Percentiles rank a stretch among this genome's conserved stretches.
These are phyloP conservation scores for Rhodomyrtus psidioides DNA, from an alignment of 441 rosid genomes.

Conservation along the genomic window DNA sequence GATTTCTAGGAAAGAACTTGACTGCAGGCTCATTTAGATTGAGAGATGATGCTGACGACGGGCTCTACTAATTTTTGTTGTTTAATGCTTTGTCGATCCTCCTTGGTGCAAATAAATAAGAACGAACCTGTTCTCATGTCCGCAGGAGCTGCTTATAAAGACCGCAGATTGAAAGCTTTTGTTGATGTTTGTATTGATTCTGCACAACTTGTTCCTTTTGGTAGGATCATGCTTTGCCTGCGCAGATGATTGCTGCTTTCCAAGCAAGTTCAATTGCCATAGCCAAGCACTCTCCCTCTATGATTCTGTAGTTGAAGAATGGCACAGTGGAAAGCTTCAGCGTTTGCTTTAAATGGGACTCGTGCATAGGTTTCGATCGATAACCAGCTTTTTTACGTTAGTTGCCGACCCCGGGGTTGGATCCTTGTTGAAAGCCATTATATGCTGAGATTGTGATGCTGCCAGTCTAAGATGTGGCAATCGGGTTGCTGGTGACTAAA, in stretches of 20 bases:
- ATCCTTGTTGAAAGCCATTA: not conserved
- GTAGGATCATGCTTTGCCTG: not conserved
- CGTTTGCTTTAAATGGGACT: not conserved
- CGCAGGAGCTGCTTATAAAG: not conserved
- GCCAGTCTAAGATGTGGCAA: not conserved
- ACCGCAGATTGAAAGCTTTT: not conserved
- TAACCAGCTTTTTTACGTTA: not conserved
- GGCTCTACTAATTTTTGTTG: not conserved
- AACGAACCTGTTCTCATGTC: not conserved
- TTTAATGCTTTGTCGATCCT: not conserved
- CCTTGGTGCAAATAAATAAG: not conserved
- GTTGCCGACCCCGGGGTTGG: not conserved
- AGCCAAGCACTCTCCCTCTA: not conserved
- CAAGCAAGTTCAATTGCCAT: not conserved
- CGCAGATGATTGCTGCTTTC: not conserved
- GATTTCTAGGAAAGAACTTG: not conserved
- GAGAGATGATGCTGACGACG: not conserved
- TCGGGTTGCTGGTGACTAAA: not conserved
- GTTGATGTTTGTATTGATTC: not conserved
- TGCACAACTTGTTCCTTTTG: not conserved
- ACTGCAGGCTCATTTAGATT: not conserved
- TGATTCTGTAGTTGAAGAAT: not conserved
- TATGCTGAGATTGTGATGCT: not conserved
- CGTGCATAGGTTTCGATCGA: no score
- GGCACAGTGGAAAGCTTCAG: not conserved